Conservation (phyloP, 169 alveolate genomes). For the Plasmodium fragile region DNA sequence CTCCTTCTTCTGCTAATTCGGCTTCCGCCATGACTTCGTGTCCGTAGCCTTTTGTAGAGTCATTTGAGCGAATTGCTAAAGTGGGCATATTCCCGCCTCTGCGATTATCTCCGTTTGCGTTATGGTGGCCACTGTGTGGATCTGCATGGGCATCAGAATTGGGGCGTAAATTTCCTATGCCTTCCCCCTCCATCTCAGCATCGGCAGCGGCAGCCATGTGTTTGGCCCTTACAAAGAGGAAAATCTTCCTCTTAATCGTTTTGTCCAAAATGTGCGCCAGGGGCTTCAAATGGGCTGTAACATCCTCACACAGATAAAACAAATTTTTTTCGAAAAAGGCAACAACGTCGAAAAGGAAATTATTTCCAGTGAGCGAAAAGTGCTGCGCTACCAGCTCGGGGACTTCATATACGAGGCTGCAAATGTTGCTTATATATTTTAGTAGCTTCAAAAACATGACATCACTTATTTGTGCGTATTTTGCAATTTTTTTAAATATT, state of each 20-base stretch:
- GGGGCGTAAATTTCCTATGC: neutral
- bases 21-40: neutral
- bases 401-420: slow-evolving; percentile 15
- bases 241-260: slow-evolving; percentile 36
- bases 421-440: slow-evolving; percentile 53
- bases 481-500: slow-evolving; percentile 28
- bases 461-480: neutral
- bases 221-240: slow-evolving; percentile 2
- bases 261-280: slow-evolving; percentile 26
- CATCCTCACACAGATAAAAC: slow-evolving; percentile 29
- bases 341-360: slow-evolving; percentile 14
- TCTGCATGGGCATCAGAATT: neutral
- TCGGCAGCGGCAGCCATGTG: neutral
- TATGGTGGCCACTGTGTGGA: neutral
- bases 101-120: neutral
- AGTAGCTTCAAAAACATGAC: slow-evolving; percentile 39
- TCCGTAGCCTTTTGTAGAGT: neutral
- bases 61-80: neutral
- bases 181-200: neutral
- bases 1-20: neutral
- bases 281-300: slow-evolving; percentile 23
- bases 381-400: slow-evolving; percentile 27
- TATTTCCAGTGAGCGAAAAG: slow-evolving; percentile 29
- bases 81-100: neutral
- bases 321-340: slow-evolving; percentile 24